phyloP scores from a whole-genome alignment of 1,284 basidiomycete genomes.

The Serendipita sp. region DNA sequence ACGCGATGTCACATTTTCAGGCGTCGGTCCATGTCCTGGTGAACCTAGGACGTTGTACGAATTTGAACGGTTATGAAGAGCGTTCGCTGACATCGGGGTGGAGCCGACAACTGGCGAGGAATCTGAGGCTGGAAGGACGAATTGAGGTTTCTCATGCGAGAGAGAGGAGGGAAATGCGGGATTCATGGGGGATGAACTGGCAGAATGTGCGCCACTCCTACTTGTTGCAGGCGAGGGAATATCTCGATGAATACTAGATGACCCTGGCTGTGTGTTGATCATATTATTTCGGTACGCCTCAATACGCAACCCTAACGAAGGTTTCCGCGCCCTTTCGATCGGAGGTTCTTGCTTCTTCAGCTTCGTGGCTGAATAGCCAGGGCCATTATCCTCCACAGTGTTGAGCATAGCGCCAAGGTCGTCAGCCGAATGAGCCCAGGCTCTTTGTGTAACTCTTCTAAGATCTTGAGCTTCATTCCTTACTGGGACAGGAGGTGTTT shows the following conservation, averaged over 20 bases:
- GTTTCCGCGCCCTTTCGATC: neutral
- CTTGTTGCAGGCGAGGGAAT: neutral
- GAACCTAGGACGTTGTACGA: neutral
- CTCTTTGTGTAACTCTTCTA: neutral
- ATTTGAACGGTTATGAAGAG: conserved; percentile 3
- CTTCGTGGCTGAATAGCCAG: neutral
- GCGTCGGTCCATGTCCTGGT: neutral
- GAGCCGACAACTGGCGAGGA: neutral
- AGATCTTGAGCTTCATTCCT: neutral
- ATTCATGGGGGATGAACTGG: neutral
- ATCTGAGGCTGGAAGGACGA: neutral
- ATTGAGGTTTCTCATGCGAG: neutral
- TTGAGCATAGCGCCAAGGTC: conserved; percentile 1
- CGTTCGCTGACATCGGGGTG: neutral
- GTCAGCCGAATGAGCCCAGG: conserved; percentile 4
- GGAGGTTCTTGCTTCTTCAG: neutral
- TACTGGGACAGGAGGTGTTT: neutral
- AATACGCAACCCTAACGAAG: neutral
- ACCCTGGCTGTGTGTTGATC: neutral
- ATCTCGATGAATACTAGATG: neutral
- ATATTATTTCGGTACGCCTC: conserved; percentile 2
- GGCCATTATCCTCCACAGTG: neutral
- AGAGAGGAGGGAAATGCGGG: neutral
- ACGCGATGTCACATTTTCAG: neutral
- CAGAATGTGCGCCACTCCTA: neutral